A percentile compares a stretch with the other conserved stretches of the same genome.
Conservation (phyloP, 495 filamentous ascomycete species). For the Delitschia confertaspora region DNA sequence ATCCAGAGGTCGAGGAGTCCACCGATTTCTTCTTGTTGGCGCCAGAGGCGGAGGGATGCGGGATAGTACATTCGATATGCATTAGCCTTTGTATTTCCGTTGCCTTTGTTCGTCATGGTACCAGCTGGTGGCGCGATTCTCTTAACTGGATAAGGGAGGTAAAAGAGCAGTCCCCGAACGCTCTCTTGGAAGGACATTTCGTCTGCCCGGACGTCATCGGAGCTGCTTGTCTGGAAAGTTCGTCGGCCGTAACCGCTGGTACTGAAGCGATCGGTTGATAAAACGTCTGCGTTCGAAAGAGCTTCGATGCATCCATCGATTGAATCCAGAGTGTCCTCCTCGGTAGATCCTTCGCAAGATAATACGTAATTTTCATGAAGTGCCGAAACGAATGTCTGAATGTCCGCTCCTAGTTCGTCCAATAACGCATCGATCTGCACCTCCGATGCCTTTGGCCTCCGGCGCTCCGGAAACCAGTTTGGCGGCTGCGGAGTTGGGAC, state of each 20-base stretch:
- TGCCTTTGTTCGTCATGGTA: slow-evolving; percentile 28
- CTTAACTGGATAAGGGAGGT: slow-evolving; percentile 76
- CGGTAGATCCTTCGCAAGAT: slow-evolving; percentile 60
- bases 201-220: slow-evolving; percentile 74
- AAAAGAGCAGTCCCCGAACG: slow-evolving; percentile 72
- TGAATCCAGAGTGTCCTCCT: slow-evolving; percentile 57
- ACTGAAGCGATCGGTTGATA: slow-evolving; percentile 48
- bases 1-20: slow-evolving; percentile 60
- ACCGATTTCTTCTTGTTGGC: slow-evolving; percentile 67
- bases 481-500: slow-evolving; percentile 46
- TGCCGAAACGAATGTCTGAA: slow-evolving; percentile 77
- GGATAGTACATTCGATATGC: slow-evolving; percentile 85
- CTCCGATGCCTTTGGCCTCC: slow-evolving; percentile 57
- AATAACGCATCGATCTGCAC: slow-evolving; percentile 66
- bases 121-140: slow-evolving; percentile 40
- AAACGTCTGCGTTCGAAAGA: slow-evolving; percentile 78
- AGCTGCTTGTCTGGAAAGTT: slow-evolving; percentile 41
- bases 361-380: slow-evolving; percentile 90
- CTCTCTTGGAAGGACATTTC: slow-evolving; percentile 87
- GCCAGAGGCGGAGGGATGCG: slow-evolving; percentile 65
- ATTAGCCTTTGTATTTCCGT: slow-evolving; percentile 41
- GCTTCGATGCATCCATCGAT: slow-evolving; percentile 66
- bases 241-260: slow-evolving; percentile 34
- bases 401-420: slow-evolving; percentile 84
- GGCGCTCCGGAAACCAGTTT: slow-evolving; percentile 50